Evolutionary conservation across 2,329 filamentous ascomycete genomes (phyloP).

Genomic region (Didymosphaeria variabile): DNA sequence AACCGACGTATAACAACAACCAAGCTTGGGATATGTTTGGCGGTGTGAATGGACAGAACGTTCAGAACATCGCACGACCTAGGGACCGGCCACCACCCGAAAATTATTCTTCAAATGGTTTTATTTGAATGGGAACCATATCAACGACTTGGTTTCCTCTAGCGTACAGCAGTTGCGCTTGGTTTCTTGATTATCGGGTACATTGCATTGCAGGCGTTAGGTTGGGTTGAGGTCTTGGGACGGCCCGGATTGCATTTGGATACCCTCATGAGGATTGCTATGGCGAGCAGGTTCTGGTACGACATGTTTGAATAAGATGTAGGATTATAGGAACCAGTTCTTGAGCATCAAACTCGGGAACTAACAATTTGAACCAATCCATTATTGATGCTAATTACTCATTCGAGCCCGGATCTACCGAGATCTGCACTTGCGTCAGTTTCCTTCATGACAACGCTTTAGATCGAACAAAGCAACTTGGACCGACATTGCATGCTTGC

Average conservation of each 20-base stretch:
- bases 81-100: conserved; percentile 15
- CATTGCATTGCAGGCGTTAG: conserved; percentile 13
- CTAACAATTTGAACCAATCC: neutral
- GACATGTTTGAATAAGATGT: conserved; percentile 6
- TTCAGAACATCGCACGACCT: conserved; percentile 8
- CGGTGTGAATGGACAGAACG: conserved; percentile 24
- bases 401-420: neutral
- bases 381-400: neutral
- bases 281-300: neutral
- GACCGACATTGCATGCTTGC: neutral
- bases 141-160: neutral
- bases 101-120: neutral
- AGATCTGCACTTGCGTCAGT: neutral
- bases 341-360: neutral
- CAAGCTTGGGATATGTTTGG: conserved; percentile 39
- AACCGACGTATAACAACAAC: conserved; percentile 15
- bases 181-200: neutral
- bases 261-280: conserved; percentile 8
- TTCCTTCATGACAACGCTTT: neutral
- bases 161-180: neutral
- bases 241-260: conserved; percentile 6
- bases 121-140: neutral
- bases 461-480: neutral
- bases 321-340: conserved; percentile 1
- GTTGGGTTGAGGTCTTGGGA: neutral